Evolutionary conservation across 306 rosid genomes (phyloP), one percentile per base, ranked within the genome.

Genomic region (Prunus salicina): DNA sequence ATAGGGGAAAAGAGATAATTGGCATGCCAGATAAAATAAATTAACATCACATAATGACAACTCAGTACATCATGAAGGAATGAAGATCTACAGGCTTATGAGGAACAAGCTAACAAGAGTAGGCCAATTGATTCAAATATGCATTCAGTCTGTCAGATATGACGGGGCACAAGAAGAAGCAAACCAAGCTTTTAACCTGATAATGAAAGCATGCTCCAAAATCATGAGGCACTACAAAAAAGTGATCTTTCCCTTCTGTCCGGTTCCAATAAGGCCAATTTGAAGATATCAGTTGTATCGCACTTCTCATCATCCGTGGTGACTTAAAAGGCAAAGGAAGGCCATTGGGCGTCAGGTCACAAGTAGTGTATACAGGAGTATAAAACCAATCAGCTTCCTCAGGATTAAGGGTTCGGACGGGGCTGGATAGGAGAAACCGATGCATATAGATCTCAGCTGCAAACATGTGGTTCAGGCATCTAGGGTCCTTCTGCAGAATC

Each of bases 361-460:
- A 95, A 64, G 99, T 95, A 67, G 97, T 82, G 84, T 95, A 95
- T 16, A 95, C 97, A 50, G 97, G 99, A 81, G 97, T 95, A 55
- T 92, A 95, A 83, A 95, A 95, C 99, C 99, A 95, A 82, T 95
- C 99, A 67, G 99, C 99, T 79, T 95, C 99, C 83, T 90, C 93
- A 2, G 99, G 97, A 82, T 92, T 92, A 81, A 95, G 97, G 79
- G 99, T 92, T 65, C 99, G 87, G 73, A 95, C 99, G 64, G 97
- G 88, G 77, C 99, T 95, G 61, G 97, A 89, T 67, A 95, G 84
- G 78, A 95, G 92, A 89, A 95, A 95, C 41, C 97, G 89, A 73
- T 95, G 97, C 97, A 95, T 95, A 76, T 82, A 95, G 85, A 95
- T 95, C 91, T 95, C 99, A 28, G 97, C 97, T n/a, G 99, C 99